A percentile compares a stretch with the other conserved stretches of the same genome.
phyloP scores from a whole-genome alignment of 495 filamentous ascomycete species.

The Mytilinidion resinicola region DNA sequence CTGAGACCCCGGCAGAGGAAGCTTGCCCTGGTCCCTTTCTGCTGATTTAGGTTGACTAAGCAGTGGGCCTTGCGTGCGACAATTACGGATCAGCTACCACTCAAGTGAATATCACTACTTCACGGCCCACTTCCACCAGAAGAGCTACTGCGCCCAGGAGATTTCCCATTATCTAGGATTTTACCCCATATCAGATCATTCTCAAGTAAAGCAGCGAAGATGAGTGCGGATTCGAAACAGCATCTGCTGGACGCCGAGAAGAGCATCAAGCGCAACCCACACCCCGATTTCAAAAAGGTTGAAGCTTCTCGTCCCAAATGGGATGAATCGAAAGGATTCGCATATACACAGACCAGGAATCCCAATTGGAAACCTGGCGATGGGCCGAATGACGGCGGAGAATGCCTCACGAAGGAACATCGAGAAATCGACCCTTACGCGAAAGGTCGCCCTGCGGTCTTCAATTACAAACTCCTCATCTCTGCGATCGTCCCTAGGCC shows the following conservation, averaged over 20 bases:
- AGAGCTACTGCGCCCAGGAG: no score
- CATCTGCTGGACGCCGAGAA: slow-evolving; percentile 39
- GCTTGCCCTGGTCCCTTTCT: no score
- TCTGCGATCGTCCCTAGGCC: slow-evolving; percentile 80
- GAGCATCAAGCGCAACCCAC: slow-evolving; percentile 54
- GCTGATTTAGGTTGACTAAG: no score
- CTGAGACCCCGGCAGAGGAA: no score
- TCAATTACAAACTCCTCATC: slow-evolving; percentile 93
- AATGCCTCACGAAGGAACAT: slow-evolving; percentile 53
- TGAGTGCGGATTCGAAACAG: no score
- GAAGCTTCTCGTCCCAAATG: slow-evolving; percentile 70
- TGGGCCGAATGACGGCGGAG: slow-evolving; percentile 61
- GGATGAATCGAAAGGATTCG: slow-evolving; percentile 40
- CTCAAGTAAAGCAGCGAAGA: no score
- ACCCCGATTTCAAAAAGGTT: slow-evolving; percentile 69
- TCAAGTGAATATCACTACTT: no score
- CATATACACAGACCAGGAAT: slow-evolving; percentile 62
- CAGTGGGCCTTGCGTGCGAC: no score
- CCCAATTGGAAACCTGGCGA: slow-evolving; percentile 74
- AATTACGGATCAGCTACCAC: no score
- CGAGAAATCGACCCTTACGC: slow-evolving; percentile 78
- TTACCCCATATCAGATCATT: no score
- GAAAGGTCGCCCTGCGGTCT: slow-evolving; percentile 55
- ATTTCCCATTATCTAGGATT: no score
- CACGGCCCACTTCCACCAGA: no score